These are phyloP conservation scores for Paraconiothyrium sp. DNA, from an alignment of 2,329 filamentous ascomycete species.

Conservation along the genomic window DNA sequence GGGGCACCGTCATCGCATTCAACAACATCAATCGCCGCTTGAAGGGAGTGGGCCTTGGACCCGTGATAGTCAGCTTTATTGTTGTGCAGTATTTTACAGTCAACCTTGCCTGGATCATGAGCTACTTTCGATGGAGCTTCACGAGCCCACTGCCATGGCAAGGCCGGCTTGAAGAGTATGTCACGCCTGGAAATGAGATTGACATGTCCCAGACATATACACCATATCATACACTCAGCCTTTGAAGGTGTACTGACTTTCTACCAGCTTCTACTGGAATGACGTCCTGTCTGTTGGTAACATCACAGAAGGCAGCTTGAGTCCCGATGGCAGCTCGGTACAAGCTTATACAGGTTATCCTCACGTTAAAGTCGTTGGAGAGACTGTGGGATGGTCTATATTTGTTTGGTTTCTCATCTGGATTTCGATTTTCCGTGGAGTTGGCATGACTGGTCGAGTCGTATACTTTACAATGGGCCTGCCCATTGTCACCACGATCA, in stretches of 20 bases:
- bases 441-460: constrained; percentile 29
- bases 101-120: constrained; percentile 29
- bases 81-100: constrained; percentile 28
- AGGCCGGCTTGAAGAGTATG: constrained; percentile 45
- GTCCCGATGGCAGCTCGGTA: constrained; percentile 52
- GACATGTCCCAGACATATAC: too few species aligned
- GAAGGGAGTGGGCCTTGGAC: constrained; percentile 26
- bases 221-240: too few species aligned
- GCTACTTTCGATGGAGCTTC: constrained; percentile 28
- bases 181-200: not conserved
- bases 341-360: constrained; percentile 59
- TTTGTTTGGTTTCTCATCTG: constrained; percentile 23
- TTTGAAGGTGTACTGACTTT: too few species aligned
- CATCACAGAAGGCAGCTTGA: constrained; percentile 47
- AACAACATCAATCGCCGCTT: constrained; percentile 29
- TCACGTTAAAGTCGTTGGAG: constrained; percentile 59
- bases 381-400: constrained; percentile 45
- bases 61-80: constrained; percentile 20
- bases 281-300: constrained; percentile 61
- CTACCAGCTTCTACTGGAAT: constrained; percentile 55
- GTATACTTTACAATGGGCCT: constrained; percentile 36
- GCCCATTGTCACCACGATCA: constrained; percentile 25
- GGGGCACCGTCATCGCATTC: constrained; percentile 30
- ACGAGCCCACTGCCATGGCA: constrained; percentile 25
- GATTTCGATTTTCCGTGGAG: constrained; percentile 29